A percentile compares a stretch with the other conserved stretches of the same genome.
These are phyloP conservation scores for Suillus decipiens DNA, from an alignment of 768 basidiomycete species.

Conservation along the genomic window DNA sequence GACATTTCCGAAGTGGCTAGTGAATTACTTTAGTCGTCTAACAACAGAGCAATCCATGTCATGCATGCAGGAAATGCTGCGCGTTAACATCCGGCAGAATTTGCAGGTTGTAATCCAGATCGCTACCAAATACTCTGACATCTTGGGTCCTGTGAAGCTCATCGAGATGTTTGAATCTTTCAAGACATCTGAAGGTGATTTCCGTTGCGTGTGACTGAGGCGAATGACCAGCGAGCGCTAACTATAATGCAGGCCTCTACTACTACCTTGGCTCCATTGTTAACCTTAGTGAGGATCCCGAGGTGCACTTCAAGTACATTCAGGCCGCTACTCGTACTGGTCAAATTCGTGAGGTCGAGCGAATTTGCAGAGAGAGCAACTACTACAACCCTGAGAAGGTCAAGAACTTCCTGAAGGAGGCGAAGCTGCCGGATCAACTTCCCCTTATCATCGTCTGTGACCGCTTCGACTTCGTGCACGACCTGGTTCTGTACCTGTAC, in stretches of 20 bases:
- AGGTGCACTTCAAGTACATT: constrained; percentile 99
- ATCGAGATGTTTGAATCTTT: constrained; percentile 98
- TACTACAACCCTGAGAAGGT: constrained; percentile 99
- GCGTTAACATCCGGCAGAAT: constrained; percentile 96
- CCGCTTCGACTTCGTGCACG: constrained; percentile 99
- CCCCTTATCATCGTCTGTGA: constrained; percentile 99
- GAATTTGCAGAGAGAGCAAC: constrained; percentile 97
- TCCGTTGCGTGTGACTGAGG: not conserved
- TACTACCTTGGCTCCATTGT: constrained; percentile 98
- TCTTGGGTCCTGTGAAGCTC: constrained; percentile 94
- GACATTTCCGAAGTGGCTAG: constrained; percentile 73
- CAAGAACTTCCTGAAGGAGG: constrained; percentile 99
- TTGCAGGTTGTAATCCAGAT: constrained; percentile 95
- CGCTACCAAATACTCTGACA: constrained; percentile 98
- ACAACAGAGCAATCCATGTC: constrained; percentile 97
- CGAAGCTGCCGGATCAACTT: constrained; percentile 93
- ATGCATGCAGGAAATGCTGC: constrained; percentile 96
- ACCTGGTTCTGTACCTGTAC: constrained; percentile 96
- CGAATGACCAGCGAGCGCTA: not conserved
- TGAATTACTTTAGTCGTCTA: constrained; percentile 94
- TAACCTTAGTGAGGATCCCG: constrained; percentile 93
- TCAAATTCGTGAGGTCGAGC: constrained; percentile 98
- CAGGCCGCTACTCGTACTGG: constrained; percentile 98
- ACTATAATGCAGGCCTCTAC: constrained; percentile 67
- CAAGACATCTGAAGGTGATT: constrained; percentile 91